Evolutionary conservation across 2,329 filamentous ascomycete species (phyloP), one percentile per base, ranked within the genome.

Genomic region (Lasiodiplodia citricola): DNA sequence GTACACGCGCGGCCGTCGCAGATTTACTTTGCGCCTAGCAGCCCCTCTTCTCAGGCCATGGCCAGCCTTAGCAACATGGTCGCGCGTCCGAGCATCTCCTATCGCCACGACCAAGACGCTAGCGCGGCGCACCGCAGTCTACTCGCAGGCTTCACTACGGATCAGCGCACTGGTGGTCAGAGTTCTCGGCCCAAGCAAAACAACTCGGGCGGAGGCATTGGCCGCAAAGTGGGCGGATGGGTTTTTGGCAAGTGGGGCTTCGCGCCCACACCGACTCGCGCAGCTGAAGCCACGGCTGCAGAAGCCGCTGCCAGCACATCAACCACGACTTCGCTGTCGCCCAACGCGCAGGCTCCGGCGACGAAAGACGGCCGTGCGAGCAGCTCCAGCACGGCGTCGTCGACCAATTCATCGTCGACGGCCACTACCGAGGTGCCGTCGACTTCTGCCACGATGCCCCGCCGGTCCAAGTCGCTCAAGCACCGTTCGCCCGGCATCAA

Each of bases 1-100:
- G 94, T 92, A 0, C 90, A 91, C 74, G 86, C 87, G 1, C 88
- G 92, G 4, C 92, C 93, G 0, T 92, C 91, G 41, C 92, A 96
- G 74, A 86, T 96, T 69, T 87, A 90, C 21, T 83, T 82, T 70
- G 74, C 75, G 4, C 80, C 87, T 28, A 87, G 86, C 69, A 57
- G 38, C 52, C 58, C 67, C 38, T 64, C 60, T 31, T 64, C 58
- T 52, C 52, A 57, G 52, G 67, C 67, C 14, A 54, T 54, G 25
- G 66, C 58, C 28, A 68, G 67, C 28, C 72, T 80, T 11, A 78
- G 79, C 2, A 82, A 83, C 1, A 86, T 85, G 50, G 87, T 75
- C 16, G 78, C 78, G 44, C 65, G 65, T 4, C 66, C 66, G 23
- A 63, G 66, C 66, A 58, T 62, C 6, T 63, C 56, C 21, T 3